These are phyloP conservation scores for Plasmodium relictum DNA, from an alignment of 169 alveolate species.

Conservation along the genomic window DNA sequence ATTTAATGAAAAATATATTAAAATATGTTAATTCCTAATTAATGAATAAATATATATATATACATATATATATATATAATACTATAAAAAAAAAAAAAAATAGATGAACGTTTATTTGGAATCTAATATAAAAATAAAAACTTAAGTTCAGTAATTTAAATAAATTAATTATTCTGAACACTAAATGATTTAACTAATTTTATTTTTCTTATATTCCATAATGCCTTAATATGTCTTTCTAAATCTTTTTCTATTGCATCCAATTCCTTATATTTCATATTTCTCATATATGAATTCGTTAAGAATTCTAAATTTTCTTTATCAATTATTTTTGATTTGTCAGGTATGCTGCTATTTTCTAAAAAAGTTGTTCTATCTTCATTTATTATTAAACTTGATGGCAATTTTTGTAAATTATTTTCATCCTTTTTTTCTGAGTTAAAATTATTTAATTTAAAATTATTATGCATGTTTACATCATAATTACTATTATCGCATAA, in stretches of 20 bases:
- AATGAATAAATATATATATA: slow-evolving; percentile 7
- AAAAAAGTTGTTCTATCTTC: background rate
- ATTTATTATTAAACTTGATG: background rate
- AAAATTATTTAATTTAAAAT: background rate
- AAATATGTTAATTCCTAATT: background rate
- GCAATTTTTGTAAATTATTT: background rate
- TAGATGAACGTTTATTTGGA: background rate
- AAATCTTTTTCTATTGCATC: slow-evolving; percentile 75
- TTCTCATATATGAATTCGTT: slow-evolving; percentile 46
- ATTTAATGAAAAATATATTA: background rate
- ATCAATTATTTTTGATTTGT: slow-evolving; percentile 2
- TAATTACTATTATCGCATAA: background rate
- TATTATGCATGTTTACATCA: background rate
- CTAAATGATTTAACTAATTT: slow-evolving; percentile 25
- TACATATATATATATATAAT: slow-evolving; percentile 2
- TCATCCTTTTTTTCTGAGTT: slow-evolving; percentile 6
- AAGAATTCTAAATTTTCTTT: slow-evolving; percentile 32
- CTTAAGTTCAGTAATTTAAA: too few species aligned
- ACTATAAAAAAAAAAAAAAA: background rate
- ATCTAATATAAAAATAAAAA: background rate
- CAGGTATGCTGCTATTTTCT: background rate
- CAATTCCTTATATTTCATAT: slow-evolving; percentile 53
- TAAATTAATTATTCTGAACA: slow-evolving; percentile 17
- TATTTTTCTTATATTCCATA: slow-evolving; percentile 69
- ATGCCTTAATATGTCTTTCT: slow-evolving; percentile 69